phyloP scores from a whole-genome alignment of 2,329 filamentous ascomycete species.

The Xenosphaeropsis pyriputrescens region DNA sequence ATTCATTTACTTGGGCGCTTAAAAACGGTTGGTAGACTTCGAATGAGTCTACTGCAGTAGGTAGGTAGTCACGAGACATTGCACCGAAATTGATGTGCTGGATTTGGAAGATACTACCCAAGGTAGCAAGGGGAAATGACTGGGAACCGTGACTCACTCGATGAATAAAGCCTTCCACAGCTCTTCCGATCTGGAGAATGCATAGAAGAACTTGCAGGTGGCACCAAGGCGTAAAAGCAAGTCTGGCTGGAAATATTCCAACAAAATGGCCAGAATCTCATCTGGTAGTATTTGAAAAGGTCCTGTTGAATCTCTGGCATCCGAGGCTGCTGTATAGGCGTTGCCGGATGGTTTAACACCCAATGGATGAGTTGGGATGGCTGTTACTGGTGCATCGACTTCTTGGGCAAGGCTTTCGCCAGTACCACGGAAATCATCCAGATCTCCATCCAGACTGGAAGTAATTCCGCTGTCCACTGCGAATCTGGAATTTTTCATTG shows the following conservation, averaged over 20 bases:
- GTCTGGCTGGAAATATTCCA: slow-evolving; percentile 58
- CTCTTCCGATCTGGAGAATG: slow-evolving; percentile 72
- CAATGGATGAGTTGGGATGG: slow-evolving; percentile 66
- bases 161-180: slow-evolving; percentile 79
- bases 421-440: slow-evolving; percentile 7
- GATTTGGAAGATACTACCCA: too few species aligned
- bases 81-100: too few species aligned
- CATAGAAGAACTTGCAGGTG: slow-evolving; percentile 76
- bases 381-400: slow-evolving; percentile 27
- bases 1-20: too few species aligned
- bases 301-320: slow-evolving; percentile 54
- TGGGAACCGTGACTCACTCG: slow-evolving; percentile 46
- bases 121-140: too few species aligned
- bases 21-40: too few species aligned
- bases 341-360: slow-evolving; percentile 82
- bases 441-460: background rate
- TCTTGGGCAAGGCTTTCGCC: slow-evolving; percentile 3
- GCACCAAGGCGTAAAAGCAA: slow-evolving; percentile 52
- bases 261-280: slow-evolving; percentile 59
- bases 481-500: too few species aligned
- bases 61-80: too few species aligned
- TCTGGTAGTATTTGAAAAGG: slow-evolving; percentile 58
- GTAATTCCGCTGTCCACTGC: too few species aligned
- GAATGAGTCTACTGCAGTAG: too few species aligned
- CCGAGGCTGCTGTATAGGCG: slow-evolving; percentile 48